Conservation (phyloP, 306 rosid species). For the Lotus japonicus region DNA sequence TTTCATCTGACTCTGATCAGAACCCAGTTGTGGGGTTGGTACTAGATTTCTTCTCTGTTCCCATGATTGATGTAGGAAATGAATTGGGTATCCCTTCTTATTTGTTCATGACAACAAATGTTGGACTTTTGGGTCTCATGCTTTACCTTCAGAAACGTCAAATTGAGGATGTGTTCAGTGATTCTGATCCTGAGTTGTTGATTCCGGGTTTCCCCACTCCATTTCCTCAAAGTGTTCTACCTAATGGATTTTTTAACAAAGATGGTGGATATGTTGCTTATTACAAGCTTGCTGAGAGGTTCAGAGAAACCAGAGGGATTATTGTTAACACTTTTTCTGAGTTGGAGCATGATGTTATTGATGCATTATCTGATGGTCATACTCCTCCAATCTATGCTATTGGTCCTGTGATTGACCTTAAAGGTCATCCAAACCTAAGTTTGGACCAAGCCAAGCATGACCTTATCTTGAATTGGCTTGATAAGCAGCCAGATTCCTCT, state of each 20-base stretch:
- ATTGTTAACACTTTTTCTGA: conserved; percentile 44
- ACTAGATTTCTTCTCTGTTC: conserved; percentile 46
- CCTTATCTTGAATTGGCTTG: conserved; percentile 49
- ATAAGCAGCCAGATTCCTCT: conserved; percentile 37
- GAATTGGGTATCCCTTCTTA: conserved; percentile 45
- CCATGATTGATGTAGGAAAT: conserved; percentile 42
- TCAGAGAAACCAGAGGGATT: conserved; percentile 44
- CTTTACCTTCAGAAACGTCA: conserved; percentile 24
- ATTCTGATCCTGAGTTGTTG: conserved; percentile 28
- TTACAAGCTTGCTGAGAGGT: conserved; percentile 34
- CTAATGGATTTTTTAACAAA: conserved; percentile 18
- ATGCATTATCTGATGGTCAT: conserved; percentile 19
- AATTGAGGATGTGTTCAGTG: conserved; percentile 20
- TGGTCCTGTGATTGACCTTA: conserved; percentile 52
- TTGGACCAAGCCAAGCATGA: conserved; percentile 36
- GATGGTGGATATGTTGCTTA: conserved; percentile 45
- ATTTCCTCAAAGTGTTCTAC: conserved; percentile 38
- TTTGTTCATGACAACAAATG: conserved; percentile 34
- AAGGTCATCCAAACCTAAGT: conserved; percentile 21
- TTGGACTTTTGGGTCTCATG: conserved; percentile 29
- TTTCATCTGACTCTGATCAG: background rate
- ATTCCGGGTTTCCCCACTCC: conserved; percentile 33
- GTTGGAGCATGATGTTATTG: conserved; percentile 32
- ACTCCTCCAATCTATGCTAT: conserved; percentile 47
- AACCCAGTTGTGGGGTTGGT: conserved; percentile 32